A percentile compares a stretch with the other conserved stretches of the same genome.
Conservation (phyloP, 139 green algal species). For the Tetraselmis chui region DNA sequence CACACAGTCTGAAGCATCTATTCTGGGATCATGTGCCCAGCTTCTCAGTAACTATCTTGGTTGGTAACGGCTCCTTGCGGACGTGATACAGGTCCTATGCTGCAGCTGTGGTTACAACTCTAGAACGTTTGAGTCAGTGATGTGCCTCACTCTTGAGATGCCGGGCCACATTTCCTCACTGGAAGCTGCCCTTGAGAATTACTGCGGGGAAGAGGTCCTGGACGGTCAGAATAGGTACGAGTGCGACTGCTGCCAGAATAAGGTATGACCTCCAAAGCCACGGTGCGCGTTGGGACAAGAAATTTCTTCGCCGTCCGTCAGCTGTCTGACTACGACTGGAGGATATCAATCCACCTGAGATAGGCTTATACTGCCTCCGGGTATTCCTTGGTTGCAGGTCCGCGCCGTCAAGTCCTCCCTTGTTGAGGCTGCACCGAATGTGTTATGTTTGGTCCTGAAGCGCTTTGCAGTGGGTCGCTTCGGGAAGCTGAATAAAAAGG, state of each 20-base stretch:
- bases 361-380: background rate
- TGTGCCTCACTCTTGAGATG: slow-evolving; percentile 33
- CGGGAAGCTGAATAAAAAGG: slow-evolving; percentile 27
- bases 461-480: slow-evolving; percentile 31
- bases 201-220: slow-evolving; percentile 44
- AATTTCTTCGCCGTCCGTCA: background rate
- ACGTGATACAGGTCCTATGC: background rate
- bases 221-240: slow-evolving; percentile 59
- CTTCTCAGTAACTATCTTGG: background rate
- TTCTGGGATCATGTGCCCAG: no score
- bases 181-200: slow-evolving; percentile 22
- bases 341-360: background rate
- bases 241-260: slow-evolving; percentile 39
- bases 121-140: slow-evolving; percentile 3
- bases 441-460: slow-evolving; percentile 42
- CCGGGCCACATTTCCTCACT: slow-evolving; percentile 14
- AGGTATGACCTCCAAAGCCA: slow-evolving; percentile 24
- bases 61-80: background rate
- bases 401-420: slow-evolving; percentile 9
- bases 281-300: no score
- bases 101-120: slow-evolving; percentile 14
- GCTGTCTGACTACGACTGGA: slow-evolving; percentile 7
- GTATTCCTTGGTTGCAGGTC: slow-evolving; percentile 11
- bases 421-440: slow-evolving; percentile 51
- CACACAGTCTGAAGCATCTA: slow-evolving; percentile 13